Evolutionary conservation across 371 early-diverging fungal species (phyloP).

Genomic region (Lichtheimia ornata): DNA sequence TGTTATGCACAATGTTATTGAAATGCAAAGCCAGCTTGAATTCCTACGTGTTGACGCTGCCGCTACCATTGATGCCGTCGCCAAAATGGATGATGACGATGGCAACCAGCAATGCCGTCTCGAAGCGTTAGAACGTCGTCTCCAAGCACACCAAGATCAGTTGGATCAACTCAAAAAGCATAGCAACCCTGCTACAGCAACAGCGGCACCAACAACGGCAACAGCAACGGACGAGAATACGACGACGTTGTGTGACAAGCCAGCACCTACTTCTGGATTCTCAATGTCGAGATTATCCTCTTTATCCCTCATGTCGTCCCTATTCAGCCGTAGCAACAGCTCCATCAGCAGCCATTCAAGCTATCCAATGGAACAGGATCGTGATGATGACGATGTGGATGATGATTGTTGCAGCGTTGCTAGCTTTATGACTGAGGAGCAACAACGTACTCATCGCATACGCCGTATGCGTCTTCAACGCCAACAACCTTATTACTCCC

Average conservation of each 20-base stretch:
- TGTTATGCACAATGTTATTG: slow-evolving; percentile 26
- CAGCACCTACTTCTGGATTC: slow-evolving; percentile 16
- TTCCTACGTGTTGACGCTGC: slow-evolving; percentile 29
- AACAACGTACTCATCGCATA: slow-evolving; percentile 6
- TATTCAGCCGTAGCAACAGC: slow-evolving; percentile 29
- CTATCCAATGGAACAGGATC: neutral
- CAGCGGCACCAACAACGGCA: slow-evolving; percentile 3
- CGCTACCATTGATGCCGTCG: slow-evolving; percentile 32
- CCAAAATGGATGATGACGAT: slow-evolving; percentile 16
- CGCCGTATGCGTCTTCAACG: slow-evolving; percentile 23
- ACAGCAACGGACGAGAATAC: slow-evolving; percentile 4
- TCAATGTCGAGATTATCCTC: slow-evolving; percentile 37
- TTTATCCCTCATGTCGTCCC: slow-evolving; percentile 31
- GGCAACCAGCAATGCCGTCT: slow-evolving; percentile 24
- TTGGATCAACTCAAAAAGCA: slow-evolving; percentile 12
- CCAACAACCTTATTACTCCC: slow-evolving; percentile 7
- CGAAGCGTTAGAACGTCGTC: slow-evolving; percentile 38
- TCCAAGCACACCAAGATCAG: slow-evolving; percentile 19
- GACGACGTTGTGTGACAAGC: neutral
- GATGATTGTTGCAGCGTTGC: slow-evolving; percentile 13
- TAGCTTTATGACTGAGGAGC: slow-evolving; percentile 3
- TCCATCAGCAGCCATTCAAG: slow-evolving; percentile 1
- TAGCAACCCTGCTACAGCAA: neutral
- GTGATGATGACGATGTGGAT: slow-evolving; percentile 7
- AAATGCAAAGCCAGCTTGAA: slow-evolving; percentile 30